phyloP scores from a whole-genome alignment of 257 asterid species.

The Osmanthus fragrans region DNA sequence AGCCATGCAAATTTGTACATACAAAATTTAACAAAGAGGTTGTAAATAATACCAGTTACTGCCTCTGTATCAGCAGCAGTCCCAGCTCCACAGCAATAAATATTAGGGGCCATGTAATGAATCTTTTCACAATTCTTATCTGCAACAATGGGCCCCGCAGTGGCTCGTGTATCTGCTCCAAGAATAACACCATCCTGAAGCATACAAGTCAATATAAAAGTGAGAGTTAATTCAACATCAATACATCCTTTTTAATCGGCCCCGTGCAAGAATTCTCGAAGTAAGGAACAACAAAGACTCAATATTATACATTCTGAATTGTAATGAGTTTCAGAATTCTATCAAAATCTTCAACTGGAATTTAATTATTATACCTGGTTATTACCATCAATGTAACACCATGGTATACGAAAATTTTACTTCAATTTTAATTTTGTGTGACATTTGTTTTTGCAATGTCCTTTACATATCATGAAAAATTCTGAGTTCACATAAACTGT shows the following conservation, averaged over 20 bases:
- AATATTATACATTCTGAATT: not conserved
- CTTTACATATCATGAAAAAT: not conserved
- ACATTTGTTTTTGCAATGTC: not conserved
- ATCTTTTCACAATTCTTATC: slow-evolving; percentile 98
- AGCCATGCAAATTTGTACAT: too few relatives aligned
- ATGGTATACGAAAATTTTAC: not conserved
- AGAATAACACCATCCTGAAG: slow-evolving; percentile 93
- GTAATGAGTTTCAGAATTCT: not conserved
- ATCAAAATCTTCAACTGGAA: slow-evolving; percentile 1
- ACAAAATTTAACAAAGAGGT: too few relatives aligned
- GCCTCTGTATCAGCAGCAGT: slow-evolving; percentile 99
- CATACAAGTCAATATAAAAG: slow-evolving; percentile 7
- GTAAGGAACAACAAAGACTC: not conserved
- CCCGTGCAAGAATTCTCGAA: not conserved
- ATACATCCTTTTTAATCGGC: not conserved
- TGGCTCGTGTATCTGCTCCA: slow-evolving; percentile 98
- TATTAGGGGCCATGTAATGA: slow-evolving; percentile 88
- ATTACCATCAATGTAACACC: not conserved
- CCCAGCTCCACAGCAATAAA: slow-evolving; percentile 85
- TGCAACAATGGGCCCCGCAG: slow-evolving; percentile 99
- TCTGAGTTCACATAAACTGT: not conserved
- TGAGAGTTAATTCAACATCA: not conserved
- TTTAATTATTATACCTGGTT: not conserved
- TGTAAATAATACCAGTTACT: slow-evolving; percentile 61
- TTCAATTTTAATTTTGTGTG: not conserved